phyloP scores from a whole-genome alignment of 2,329 filamentous ascomycete genomes.

The Monosporascus sp. region DNA sequence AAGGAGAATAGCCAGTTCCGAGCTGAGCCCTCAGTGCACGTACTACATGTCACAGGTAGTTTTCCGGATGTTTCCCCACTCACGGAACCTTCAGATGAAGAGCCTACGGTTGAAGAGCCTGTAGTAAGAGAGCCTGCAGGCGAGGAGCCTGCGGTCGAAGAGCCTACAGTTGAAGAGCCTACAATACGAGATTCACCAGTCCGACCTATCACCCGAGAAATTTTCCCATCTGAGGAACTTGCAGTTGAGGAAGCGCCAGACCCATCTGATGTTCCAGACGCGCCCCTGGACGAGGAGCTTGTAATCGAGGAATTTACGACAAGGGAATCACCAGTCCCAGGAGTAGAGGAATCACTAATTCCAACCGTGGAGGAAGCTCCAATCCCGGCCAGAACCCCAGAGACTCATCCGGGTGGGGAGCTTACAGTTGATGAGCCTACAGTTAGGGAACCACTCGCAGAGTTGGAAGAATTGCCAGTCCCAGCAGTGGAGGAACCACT shows the following conservation, averaged over 20 bases:
- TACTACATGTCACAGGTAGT: too few species aligned
- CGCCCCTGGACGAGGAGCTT: not conserved
- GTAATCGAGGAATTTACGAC: not conserved
- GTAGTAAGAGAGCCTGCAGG: not conserved
- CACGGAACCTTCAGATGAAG: not conserved
- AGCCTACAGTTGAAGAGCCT: not conserved
- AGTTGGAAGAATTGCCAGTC: too few species aligned
- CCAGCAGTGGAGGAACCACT: too few species aligned
- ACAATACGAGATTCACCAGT: not conserved
- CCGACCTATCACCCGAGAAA: too few species aligned
- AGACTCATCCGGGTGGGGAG: too few species aligned
- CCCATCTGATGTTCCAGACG: not conserved
- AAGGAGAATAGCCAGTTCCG: conserved; percentile 2
- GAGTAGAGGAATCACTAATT: not conserved
- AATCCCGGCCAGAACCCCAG: too few species aligned
- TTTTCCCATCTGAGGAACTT: not conserved
- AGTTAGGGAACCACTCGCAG: too few species aligned
- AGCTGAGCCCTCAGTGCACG: too few species aligned
- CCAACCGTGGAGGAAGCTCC: not conserved
- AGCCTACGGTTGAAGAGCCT: not conserved
- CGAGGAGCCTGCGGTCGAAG: not conserved
- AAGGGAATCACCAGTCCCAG: not conserved
- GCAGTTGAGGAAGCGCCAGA: not conserved
- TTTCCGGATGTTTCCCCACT: conserved; percentile 4
- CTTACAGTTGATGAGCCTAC: too few species aligned